Evolutionary conservation across 2,329 filamentous ascomycete species (phyloP), one percentile per base, ranked within the genome.

Genomic region (Fusarium brachygibbosum): DNA sequence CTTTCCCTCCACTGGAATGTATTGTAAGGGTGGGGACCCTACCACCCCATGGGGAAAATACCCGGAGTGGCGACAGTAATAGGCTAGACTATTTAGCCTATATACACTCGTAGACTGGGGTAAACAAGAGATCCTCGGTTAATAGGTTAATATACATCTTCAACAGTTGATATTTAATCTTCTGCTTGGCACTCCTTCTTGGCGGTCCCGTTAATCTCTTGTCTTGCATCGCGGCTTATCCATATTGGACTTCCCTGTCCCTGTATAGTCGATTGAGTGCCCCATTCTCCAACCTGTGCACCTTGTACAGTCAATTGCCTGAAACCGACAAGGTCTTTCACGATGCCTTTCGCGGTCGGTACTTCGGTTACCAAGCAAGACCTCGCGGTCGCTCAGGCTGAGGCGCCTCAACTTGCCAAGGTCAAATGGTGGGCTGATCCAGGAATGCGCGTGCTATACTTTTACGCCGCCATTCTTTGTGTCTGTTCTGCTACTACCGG

Each of bases 401-500:
- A 84, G 64, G 80, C 80, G 5, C 85, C 85, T 32, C 77, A 80
- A 34, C 86, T 88, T 66, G 84, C 87, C 70, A 81, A 81, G 63
- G 86, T 88, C 31, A 83, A 78, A 58, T 90, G 87, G 87, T 84
- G 80, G 66, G 81, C 78, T 70, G 85, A 89, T 62, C 85, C 86
- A 31, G 84, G 87, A 71, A 77, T 89, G 60, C 81, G 87, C 54
- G 84, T 82, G 74, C 82, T 63, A 35, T 63, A 63, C 49, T 65
- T 89, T 11, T 89, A 89, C 74, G 81, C 81, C 55, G 82, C 83
- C 74, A 82, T 81, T 63, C 78, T 82, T 10, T 82, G 88, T 59
- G 80, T 90, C 86, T 87, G 76, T 17, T 89, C 87, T 34, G 87
- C 87, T 42, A 89, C 86, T 21, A 89, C 86, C 5, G 87, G 87